Base-by-base conservation (phyloP, 2,329 filamentous ascomycete genomes). In the Orbilia quercus region DNA sequence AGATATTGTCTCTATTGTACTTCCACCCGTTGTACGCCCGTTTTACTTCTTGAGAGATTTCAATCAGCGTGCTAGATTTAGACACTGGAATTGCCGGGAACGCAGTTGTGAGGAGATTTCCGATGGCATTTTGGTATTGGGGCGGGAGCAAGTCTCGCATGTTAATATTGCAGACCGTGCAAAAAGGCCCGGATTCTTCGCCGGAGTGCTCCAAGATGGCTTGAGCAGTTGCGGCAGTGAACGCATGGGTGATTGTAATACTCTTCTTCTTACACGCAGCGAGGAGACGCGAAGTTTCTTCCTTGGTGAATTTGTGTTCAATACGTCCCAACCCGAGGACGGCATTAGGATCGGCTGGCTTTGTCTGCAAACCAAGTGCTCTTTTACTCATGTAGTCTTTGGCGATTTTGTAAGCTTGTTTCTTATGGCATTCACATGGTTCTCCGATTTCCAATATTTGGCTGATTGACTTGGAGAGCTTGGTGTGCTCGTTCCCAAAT, bases 31-130 rank as follows among this genome's bases (percentile, higher is more conserved):
- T 45, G 14, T 28, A 14, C 14, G 4, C 20, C 9, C 48, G 12
- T 38, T 48, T 48, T 4, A 48, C 42, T 36, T 48, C 1, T 25
- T 48, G 11, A 25, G 55, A 28, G 4, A 60, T 6, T 7, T 23
- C 16, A 7, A 42, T 14, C 25, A 58, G 44, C 11, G 22, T 23
- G 42, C 38, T 38, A 28, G 38, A 47, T 23, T 28, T n/a, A 2
- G 40, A 55, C 4, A 65, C 40, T 11, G 16, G 25, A 5, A 65
- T 28, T 20, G 44, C 28, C 9, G 50, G 9, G n/a, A 57, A 57
- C 9, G 40, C 50, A 4, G 60, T 53, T n/a, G 48, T 65, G 18
- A 65, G 57, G 7, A 65, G 20, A 11, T 65, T 65, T n/a, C 40
- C 60, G n/a, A 44, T 20, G 7, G 40, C 14, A 3, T 31, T 14